Base-by-base conservation (phyloP, 768 basidiomycete genomes). In the Tylopilus intermedius region DNA sequence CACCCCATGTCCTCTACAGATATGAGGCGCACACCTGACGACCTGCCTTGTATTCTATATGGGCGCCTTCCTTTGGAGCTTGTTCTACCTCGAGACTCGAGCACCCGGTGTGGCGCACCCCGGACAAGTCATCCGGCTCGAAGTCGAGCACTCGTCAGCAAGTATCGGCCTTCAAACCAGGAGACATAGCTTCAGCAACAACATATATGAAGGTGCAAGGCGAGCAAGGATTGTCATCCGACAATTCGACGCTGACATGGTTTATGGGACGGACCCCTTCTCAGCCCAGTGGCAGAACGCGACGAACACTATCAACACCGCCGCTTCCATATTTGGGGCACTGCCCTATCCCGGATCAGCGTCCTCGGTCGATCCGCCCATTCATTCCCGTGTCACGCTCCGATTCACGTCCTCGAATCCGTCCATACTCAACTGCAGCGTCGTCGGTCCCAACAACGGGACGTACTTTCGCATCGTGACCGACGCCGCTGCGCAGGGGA, bases 261-360 rank as follows among this genome's bases (percentile, higher is more conserved):
- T 67, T 47, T 70, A 70, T 55, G 66, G 66, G 18, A 57, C 49
- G 11, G 51, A 68, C 35, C 67, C 67, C 15, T 68, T 68, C 38
- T 55, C 64, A 5, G 67, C 67, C 3, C 68, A 30, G 30, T 30
- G 30, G 30, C 7, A 70, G 33, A 51, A 56, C 26, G 57, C 62
- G 27, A 53, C 64, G 15, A 56, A 38, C 26, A 29, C 21, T 32
- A 27, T 24, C 26, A 30, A 30, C 30, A 30, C 30, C 30, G 44
- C 70, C 9, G 79, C 82, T 44, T 84, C 84, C 44, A 67, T 84
- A 52, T 81, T 79, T 59, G 84, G 84, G 5, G 83, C 82, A 0
- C 78, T 86, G 18, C 84, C 84, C 27, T 82, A 80, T 58, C 75
- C 79, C 0, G 49, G 22, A 15, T 40, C 67, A 22, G 51, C 71